Conservation (phyloP, 306 rosid genomes). For the Dalbergia oliveri region DNA sequence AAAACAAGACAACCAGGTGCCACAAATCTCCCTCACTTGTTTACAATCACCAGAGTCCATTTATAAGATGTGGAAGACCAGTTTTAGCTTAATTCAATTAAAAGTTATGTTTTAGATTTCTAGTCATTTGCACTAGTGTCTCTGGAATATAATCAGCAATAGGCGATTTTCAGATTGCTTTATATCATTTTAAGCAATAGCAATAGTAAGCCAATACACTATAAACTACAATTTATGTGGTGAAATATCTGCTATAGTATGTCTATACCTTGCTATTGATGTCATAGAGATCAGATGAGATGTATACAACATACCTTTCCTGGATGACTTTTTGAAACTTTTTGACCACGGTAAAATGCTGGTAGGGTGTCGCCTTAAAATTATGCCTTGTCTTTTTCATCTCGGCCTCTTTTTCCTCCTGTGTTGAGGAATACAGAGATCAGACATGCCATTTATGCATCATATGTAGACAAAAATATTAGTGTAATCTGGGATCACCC, state of each 20-base stretch:
- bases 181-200: slow-evolving; percentile 10
- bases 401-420: slow-evolving; percentile 70
- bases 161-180: slow-evolving; percentile 21
- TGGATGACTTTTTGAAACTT: slow-evolving; percentile 52
- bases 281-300: slow-evolving; percentile 4
- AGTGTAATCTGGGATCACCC: not conserved
- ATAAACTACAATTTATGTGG: slow-evolving; percentile 1
- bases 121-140: slow-evolving; percentile 26
- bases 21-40: slow-evolving; percentile 36
- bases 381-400: slow-evolving; percentile 58
- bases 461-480: slow-evolving; percentile 14
- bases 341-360: slow-evolving; percentile 57
- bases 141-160: slow-evolving; percentile 2
- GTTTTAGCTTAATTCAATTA: slow-evolving; percentile 27
- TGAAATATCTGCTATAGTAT: not conserved
- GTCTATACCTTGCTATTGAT: slow-evolving; percentile 9
- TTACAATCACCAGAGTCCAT: slow-evolving; percentile 30
- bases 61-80: not conserved
- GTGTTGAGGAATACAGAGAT: slow-evolving; percentile 40
- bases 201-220: not conserved
- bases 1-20: slow-evolving; percentile 40
- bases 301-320: slow-evolving; percentile 60
- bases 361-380: slow-evolving; percentile 68
- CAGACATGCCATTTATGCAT: slow-evolving; percentile 36
- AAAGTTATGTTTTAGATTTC: not conserved